phyloP scores from a whole-genome alignment of 176 grass and related monocot species.

The Raddia distichophylla region DNA sequence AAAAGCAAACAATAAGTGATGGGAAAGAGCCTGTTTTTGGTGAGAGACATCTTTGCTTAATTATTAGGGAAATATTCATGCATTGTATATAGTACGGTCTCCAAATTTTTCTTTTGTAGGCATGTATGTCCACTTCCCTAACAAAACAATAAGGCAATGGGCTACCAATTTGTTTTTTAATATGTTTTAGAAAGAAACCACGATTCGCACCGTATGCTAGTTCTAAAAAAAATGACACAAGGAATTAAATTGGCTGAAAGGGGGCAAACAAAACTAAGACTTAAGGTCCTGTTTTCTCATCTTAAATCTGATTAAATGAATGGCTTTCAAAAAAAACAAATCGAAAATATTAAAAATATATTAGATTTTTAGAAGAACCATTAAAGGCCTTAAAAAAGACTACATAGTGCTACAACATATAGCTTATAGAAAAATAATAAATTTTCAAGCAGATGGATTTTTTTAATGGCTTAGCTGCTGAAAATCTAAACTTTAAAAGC shows the following conservation, averaged over 20 bases:
- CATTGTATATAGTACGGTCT: background rate
- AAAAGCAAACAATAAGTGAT: slow-evolving; percentile 41
- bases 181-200: background rate
- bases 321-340: no score
- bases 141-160: slow-evolving; percentile 31
- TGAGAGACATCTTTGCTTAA: slow-evolving; percentile 36
- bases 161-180: slow-evolving; percentile 18
- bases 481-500: no score
- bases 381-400: no score
- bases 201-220: background rate
- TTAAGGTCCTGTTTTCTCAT: no score
- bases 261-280: slow-evolving; percentile 38
- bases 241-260: slow-evolving; percentile 32
- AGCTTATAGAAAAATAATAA: no score
- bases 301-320: no score
- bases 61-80: slow-evolving; percentile 28
- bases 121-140: slow-evolving; percentile 33
- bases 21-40: slow-evolving; percentile 35
- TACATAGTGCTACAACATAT: no score
- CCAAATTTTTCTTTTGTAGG: slow-evolving; percentile 19
- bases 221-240: slow-evolving; percentile 15
- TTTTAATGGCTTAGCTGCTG: no score
- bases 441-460: no score
- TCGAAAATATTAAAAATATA: no score
- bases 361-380: no score